Conservation (phyloP, 2,329 filamentous ascomycete species). For the Colletotrichum tamarilloi region DNA sequence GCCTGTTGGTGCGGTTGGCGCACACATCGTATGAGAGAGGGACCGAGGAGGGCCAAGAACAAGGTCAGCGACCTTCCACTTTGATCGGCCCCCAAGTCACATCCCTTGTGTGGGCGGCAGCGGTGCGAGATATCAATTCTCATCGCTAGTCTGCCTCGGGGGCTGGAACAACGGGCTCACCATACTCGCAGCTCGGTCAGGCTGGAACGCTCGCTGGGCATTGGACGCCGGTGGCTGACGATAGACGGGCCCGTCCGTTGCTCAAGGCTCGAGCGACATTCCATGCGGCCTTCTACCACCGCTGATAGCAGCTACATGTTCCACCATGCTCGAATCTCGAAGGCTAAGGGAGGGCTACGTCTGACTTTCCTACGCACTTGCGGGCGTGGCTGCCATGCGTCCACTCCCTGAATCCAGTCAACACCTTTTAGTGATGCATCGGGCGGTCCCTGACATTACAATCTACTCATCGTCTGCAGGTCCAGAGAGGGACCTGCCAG, state of each 20-base stretch:
- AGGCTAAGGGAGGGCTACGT: background rate
- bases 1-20: background rate
- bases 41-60: conserved; percentile 19
- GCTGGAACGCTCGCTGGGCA: conserved; percentile 4
- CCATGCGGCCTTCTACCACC: conserved; percentile 15
- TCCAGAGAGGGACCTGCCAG: background rate
- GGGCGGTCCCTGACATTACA: conserved; percentile 13
- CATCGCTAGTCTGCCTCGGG: background rate
- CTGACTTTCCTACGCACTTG: background rate
- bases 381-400: background rate
- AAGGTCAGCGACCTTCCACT: conserved; percentile 29
- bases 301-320: background rate
- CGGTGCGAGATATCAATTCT: conserved; percentile 16
- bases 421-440: background rate
- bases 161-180: background rate
- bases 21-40: conserved; percentile 28
- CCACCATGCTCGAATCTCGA: background rate
- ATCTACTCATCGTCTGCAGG: conserved; percentile 12
- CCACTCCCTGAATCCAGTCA: background rate
- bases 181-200: background rate
- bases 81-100: conserved; percentile 34
- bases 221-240: background rate
- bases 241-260: background rate
- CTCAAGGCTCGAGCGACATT: background rate
- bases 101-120: conserved; percentile 25